Evolutionary conservation across 2,329 filamentous ascomycete species (phyloP).

Genomic region (Exophiala spinifera): DNA sequence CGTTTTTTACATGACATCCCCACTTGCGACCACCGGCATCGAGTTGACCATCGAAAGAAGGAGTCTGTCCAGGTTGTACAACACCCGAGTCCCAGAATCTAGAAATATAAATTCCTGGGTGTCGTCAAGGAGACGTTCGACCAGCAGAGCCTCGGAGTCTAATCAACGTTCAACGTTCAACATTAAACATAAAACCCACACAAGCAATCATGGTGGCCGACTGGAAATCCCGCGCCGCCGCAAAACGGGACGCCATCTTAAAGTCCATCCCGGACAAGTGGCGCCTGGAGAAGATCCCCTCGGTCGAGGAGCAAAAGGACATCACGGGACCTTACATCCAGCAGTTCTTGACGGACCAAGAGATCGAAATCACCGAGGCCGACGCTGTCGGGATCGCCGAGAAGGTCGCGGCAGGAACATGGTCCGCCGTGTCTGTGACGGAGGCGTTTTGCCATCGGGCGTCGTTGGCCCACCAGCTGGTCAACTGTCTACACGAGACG

Average conservation of each 20-base stretch:
- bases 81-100: too few relatives aligned
- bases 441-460: slow-evolving; percentile 57
- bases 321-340: slow-evolving; percentile 57
- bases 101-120: too few relatives aligned
- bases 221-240: slow-evolving; percentile 52
- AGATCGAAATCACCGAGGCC: slow-evolving; percentile 61
- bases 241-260: slow-evolving; percentile 55
- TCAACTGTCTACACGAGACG: slow-evolving; percentile 54
- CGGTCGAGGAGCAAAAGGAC: slow-evolving; percentile 52
- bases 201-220: slow-evolving; percentile 24
- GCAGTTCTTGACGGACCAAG: slow-evolving; percentile 51
- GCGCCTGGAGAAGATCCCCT: slow-evolving; percentile 50
- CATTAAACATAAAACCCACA: too few relatives aligned
- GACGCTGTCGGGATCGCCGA: slow-evolving; percentile 56
- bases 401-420: slow-evolving; percentile 52
- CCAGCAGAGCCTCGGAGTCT: too few relatives aligned
- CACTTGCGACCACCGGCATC: too few relatives aligned
- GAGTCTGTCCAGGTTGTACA: too few relatives aligned
- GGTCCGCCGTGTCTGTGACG: slow-evolving; percentile 56
- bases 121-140: too few relatives aligned
- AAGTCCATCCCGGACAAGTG: slow-evolving; percentile 57
- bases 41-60: too few relatives aligned
- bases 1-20: too few relatives aligned
- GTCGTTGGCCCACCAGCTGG: slow-evolving; percentile 58
- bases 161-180: too few relatives aligned